These are phyloP conservation scores for Fragilaria crotonensis DNA, from an alignment of 108 stramenopile species.

Conservation along the genomic window DNA sequence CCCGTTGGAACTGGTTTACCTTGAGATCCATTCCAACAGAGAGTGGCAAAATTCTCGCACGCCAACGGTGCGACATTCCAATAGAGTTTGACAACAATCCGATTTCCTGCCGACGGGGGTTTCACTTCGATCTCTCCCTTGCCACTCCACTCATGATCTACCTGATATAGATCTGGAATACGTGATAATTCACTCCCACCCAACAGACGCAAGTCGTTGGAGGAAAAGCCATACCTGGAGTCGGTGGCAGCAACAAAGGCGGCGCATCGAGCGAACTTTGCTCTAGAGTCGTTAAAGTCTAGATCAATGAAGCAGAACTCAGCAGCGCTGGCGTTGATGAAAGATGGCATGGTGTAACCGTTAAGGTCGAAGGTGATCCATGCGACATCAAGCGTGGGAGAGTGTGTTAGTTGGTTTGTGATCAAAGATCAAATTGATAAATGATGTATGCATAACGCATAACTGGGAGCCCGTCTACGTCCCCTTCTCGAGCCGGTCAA, in stretches of 20 bases:
- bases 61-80: constrained; percentile 82
- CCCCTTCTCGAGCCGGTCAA: too few relatives aligned
- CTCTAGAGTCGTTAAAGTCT: constrained; percentile 32
- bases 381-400: too few relatives aligned
- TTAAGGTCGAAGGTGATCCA: too few relatives aligned
- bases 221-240: constrained; percentile 68
- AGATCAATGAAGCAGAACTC: constrained; percentile 36
- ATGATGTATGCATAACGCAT: too few relatives aligned
- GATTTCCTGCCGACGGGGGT: constrained; percentile 30
- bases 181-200: constrained; percentile 74
- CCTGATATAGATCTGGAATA: constrained; percentile 41
- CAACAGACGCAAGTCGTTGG: constrained; percentile 46
- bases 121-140: constrained; percentile 21
- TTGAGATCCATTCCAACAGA: constrained; percentile 64
- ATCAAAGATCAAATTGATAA: too few relatives aligned
- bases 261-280: constrained; percentile 41
- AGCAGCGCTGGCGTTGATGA: background rate
- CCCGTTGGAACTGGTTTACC: constrained; percentile 56
- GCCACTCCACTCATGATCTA: constrained; percentile 74
- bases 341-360: background rate
- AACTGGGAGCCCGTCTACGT: too few relatives aligned
- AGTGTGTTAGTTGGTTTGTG: too few relatives aligned
- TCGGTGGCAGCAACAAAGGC: constrained; percentile 81
- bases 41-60: constrained; percentile 81
- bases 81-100: constrained; percentile 61